Evolutionary conservation across 2,329 filamentous ascomycete species (phyloP), one percentile per base, ranked within the genome.

Genomic region (Fusarium tuaranense): DNA sequence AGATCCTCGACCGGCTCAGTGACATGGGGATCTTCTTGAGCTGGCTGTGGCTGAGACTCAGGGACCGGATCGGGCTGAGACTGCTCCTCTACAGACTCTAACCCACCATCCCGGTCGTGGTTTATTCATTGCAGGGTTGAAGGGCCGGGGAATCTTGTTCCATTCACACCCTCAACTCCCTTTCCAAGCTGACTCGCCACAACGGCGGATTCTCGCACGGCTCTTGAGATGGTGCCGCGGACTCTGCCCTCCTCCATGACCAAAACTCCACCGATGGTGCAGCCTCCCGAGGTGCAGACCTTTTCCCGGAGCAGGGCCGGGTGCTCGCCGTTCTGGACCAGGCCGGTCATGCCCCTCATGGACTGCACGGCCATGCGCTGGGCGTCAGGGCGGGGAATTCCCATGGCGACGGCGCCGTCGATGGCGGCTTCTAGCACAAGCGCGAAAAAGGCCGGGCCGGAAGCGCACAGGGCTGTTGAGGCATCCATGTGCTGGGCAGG

Each of bases 321-420:
- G 81, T 95, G 93, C 80, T 95, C 92, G 16, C 93, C 93, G 65
- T 84, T 88, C 65, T 94, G 86, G 13, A 95, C 90, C 77, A 95
- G 79, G 0, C 89, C 90, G 0, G 93, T 92, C 1, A 92, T 91
- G 25, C 94, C 94, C 74, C 90, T 88, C 92, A 95, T 94, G 14
- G 91, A 91, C 85, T 96, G 94, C 2, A 93, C 92, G 30, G 93
- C 93, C 93, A 96, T 95, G 70, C 90, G 85, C 80, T 92, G 91
- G 1, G 93, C 93, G 80, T 95, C 93, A 3, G 88, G 89, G 58
- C 93, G 87, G 5, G 93, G 92, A 36, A 96, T 80, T 0, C 94
- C 94, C 91, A 95, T 94, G 16, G 93, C 93, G 1, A 96, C 92
- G 5, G 91, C 93, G 8, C 93, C 94, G 77, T 95, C 93, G 16